phyloP scores from a whole-genome alignment of 768 basidiomycete species.

The Hortiboletus campestris region DNA sequence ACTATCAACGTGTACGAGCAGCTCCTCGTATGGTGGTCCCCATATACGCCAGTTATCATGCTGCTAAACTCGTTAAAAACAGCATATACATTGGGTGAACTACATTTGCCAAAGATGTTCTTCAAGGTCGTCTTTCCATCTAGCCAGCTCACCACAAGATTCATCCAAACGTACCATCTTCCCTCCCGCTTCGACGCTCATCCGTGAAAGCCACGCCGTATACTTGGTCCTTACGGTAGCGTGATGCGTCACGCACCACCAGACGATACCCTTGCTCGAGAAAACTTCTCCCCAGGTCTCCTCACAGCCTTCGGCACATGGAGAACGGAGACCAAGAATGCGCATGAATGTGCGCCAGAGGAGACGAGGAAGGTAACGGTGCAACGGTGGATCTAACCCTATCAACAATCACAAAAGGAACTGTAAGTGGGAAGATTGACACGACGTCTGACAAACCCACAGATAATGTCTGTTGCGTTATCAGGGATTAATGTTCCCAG shows the following conservation, averaged over 20 bases:
- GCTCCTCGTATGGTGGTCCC: no score
- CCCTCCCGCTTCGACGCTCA: conserved; percentile 28
- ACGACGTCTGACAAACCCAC: conserved; percentile 32
- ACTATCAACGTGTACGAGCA: neutral
- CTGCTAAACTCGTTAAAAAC: neutral
- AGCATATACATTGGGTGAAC: neutral
- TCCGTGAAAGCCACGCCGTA: conserved; percentile 14
- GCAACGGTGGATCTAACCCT: conserved; percentile 71
- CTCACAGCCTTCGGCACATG: conserved; percentile 50
- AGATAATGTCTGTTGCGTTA: conserved; percentile 50
- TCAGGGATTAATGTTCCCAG: conserved; percentile 36
- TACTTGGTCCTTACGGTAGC: conserved; percentile 16
- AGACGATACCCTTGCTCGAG: conserved; percentile 48
- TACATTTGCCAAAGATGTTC: conserved; percentile 7
- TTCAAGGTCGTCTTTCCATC: conserved; percentile 36
- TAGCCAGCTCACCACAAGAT: conserved; percentile 42
- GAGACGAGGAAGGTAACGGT: conserved; percentile 60
- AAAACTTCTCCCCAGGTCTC: conserved; percentile 43
- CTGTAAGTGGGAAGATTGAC: neutral
- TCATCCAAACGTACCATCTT: conserved; percentile 53
- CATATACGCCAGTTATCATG: neutral
- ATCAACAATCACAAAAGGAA: neutral
- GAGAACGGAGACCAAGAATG: conserved; percentile 30
- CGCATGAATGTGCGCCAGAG: conserved; percentile 52
- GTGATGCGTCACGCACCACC: conserved; percentile 49